These are phyloP conservation scores for Vitis hybrid DNA, from an alignment of 177 flowering plant genomes.

Conservation along the genomic window DNA sequence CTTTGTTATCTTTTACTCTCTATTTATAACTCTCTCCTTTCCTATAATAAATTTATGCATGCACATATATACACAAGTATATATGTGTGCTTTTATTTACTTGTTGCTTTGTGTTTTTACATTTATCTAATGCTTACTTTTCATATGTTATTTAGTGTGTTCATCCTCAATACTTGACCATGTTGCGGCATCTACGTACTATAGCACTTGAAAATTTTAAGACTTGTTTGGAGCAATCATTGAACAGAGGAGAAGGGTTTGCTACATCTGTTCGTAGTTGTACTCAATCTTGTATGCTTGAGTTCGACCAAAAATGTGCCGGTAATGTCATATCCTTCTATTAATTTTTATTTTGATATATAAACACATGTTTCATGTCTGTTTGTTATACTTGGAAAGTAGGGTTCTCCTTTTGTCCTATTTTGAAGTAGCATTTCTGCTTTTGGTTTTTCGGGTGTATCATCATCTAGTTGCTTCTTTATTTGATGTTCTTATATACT, in stretches of 20 bases:
- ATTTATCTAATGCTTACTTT: background rate
- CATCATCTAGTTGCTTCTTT: too few relatives aligned
- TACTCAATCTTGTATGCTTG: constrained; percentile 26
- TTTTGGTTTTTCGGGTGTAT: too few relatives aligned
- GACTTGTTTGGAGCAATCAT: constrained; percentile 24
- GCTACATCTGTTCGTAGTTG: constrained; percentile 37
- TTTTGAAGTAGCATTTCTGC: too few relatives aligned
- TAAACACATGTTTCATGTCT: background rate
- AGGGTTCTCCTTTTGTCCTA: too few relatives aligned
- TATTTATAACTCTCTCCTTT: background rate
- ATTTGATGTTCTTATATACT: too few relatives aligned
- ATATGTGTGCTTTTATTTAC: background rate
- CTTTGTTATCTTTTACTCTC: too few relatives aligned
- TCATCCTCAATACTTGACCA: constrained; percentile 30
- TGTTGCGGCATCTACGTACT: constrained; percentile 42
- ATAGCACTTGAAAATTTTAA: constrained; percentile 34
- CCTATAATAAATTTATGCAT: background rate
- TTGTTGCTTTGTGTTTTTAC: background rate
- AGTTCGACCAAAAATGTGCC: constrained; percentile 40
- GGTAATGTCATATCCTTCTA: constrained; percentile 19
- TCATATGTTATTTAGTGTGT: constrained; percentile 29
- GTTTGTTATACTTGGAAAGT: background rate
- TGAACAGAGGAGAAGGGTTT: constrained; percentile 42
- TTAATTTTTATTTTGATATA: background rate
- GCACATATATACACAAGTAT: too few relatives aligned